Evolutionary conservation across 495 filamentous ascomycete genomes (phyloP).

Genomic region (Xylaria palmicola): DNA sequence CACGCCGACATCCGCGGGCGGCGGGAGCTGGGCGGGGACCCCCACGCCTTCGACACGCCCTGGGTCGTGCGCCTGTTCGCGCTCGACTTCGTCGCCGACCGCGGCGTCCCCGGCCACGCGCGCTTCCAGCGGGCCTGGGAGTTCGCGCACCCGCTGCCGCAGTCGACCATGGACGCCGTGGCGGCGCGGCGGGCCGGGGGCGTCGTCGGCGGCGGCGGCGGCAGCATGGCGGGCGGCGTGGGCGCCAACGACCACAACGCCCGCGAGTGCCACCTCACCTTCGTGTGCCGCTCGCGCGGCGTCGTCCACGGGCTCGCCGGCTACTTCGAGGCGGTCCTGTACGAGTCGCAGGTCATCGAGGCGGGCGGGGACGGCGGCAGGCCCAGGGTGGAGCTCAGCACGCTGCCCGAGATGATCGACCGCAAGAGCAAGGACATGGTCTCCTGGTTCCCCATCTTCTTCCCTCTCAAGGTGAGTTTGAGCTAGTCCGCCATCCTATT

Average conservation of each 20-base stretch:
- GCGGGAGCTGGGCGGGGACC: constrained; percentile 55
- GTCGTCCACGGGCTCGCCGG: constrained; percentile 89
- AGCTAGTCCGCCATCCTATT: constrained; percentile 21
- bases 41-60: constrained; percentile 73
- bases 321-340: constrained; percentile 94
- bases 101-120: constrained; percentile 49
- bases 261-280: constrained; percentile 69
- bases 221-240: constrained; percentile 57
- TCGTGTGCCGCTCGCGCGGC: constrained; percentile 69
- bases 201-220: constrained; percentile 54
- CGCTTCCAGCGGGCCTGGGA: constrained; percentile 69
- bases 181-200: constrained; percentile 54
- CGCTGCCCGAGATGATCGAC: constrained; percentile 88
- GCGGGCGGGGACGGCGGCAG: constrained; percentile 24
- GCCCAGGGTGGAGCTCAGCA: constrained; percentile 78
- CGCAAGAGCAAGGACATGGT: constrained; percentile 94
- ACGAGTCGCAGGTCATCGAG: constrained; percentile 40
- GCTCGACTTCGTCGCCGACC: constrained; percentile 72
- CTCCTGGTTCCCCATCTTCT: constrained; percentile 98
- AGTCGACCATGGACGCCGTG: constrained; percentile 40
- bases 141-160: constrained; percentile 60
- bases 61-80: constrained; percentile 93
- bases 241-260: constrained; percentile 86
- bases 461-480: constrained; percentile 77
- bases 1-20: constrained; percentile 73